phyloP scores from a whole-genome alignment of 495 filamentous ascomycete species.

The Staphylotrichum longicolle region DNA sequence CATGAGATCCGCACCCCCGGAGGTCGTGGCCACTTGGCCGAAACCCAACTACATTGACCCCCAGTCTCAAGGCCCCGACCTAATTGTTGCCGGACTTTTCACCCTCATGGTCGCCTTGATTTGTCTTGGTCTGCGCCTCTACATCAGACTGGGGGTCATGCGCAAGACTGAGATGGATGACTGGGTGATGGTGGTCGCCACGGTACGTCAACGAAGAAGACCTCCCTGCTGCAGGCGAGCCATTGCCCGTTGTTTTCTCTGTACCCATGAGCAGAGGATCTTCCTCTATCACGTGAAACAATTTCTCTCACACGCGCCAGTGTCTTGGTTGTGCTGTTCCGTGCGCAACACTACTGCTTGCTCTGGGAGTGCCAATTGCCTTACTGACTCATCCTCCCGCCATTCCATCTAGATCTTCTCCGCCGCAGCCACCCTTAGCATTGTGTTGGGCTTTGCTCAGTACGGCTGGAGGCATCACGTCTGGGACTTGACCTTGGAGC shows the following conservation, averaged over 20 bases:
- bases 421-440: slow-evolving; percentile 23
- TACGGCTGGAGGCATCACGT: slow-evolving; percentile 33
- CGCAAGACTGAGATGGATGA: slow-evolving; percentile 29
- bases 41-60: slow-evolving; percentile 55
- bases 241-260: too few species aligned
- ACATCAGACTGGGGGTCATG: slow-evolving; percentile 25
- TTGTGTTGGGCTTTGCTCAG: slow-evolving; percentile 24
- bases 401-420: slow-evolving; percentile 22
- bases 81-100: slow-evolving; percentile 28
- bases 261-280: too few species aligned
- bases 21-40: slow-evolving; percentile 51
- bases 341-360: too few species aligned
- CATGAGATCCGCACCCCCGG: slow-evolving; percentile 48
- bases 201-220: slow-evolving; percentile 14
- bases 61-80: slow-evolving; percentile 44
- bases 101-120: slow-evolving; percentile 25
- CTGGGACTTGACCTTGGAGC: slow-evolving; percentile 22
- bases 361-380: too few species aligned
- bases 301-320: too few species aligned
- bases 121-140: slow-evolving; percentile 27
- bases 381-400: neutral
- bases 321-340: too few species aligned
- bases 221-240: neutral
- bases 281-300: too few species aligned
- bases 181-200: slow-evolving; percentile 31